Percentiles rank a stretch among this genome's conserved stretches.
These are phyloP conservation scores for Hypoxylon fuscum DNA, from an alignment of 495 filamentous ascomycete species.

Conservation along the genomic window DNA sequence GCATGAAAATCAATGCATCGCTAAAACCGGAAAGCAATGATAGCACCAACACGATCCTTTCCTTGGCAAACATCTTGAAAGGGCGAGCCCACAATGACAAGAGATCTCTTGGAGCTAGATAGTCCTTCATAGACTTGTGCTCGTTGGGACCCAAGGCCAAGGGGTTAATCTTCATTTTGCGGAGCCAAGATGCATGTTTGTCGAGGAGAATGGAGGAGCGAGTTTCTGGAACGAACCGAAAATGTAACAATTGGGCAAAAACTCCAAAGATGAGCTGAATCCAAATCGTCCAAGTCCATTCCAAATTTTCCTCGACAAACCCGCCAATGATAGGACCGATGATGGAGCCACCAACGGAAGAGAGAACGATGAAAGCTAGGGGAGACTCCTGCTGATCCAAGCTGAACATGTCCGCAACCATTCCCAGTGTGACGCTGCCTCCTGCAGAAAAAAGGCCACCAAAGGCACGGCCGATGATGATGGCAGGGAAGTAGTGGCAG, in stretches of 20 bases:
- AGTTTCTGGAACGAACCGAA: slow-evolving; percentile 72
- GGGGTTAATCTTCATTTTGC: slow-evolving; percentile 61
- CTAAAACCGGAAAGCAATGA: slow-evolving; percentile 79
- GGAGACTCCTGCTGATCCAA: slow-evolving; percentile 73
- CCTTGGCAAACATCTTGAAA: slow-evolving; percentile 79
- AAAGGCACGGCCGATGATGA: slow-evolving; percentile 72
- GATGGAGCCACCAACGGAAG: slow-evolving; percentile 68
- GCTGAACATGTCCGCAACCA: slow-evolving; percentile 83
- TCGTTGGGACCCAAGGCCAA: slow-evolving; percentile 73
- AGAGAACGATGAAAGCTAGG: slow-evolving; percentile 71
- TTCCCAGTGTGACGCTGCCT: slow-evolving; percentile 81
- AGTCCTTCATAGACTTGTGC: slow-evolving; percentile 55
- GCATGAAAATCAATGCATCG: slow-evolving; percentile 83
- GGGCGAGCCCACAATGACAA: slow-evolving; percentile 72
- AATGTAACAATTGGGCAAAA: slow-evolving; percentile 70
- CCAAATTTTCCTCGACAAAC: slow-evolving; percentile 61
- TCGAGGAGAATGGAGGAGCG: slow-evolving; percentile 72
- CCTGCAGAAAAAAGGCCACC: slow-evolving; percentile 79
- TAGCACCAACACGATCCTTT: slow-evolving; percentile 76
- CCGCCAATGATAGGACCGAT: slow-evolving; percentile 70
- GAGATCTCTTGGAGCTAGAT: slow-evolving; percentile 63
- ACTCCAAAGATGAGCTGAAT: slow-evolving; percentile 78
- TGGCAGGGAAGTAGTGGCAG: slow-evolving; percentile 63
- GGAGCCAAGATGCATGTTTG: slow-evolving; percentile 67
- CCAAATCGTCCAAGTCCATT: slow-evolving; percentile 85